Evolutionary conservation across 306 rosid genomes (phyloP).

Genomic region (Vigna angularis): DNA sequence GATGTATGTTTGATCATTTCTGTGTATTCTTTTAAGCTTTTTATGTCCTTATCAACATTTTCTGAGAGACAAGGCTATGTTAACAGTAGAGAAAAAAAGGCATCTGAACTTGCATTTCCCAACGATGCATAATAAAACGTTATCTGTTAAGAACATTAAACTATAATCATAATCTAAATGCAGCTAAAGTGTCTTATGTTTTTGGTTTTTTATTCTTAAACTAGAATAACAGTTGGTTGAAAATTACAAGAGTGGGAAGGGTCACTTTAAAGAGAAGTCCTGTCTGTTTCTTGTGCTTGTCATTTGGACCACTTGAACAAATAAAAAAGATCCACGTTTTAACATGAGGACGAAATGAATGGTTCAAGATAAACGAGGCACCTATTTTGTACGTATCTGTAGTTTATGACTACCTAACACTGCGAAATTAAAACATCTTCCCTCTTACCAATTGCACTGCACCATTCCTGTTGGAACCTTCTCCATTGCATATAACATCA

Average conservation of each 20-base stretch:
- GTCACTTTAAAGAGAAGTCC: neutral
- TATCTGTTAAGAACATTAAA: neutral
- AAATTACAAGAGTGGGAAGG: neutral
- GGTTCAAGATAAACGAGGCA: neutral
- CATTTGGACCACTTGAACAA: constrained; percentile 42
- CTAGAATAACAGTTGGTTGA: constrained; percentile 1
- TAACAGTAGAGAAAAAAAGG: constrained; percentile 34
- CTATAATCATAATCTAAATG: constrained; percentile 3
- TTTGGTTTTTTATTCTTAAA: neutral
- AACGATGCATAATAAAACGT: constrained; percentile 24
- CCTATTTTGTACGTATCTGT: constrained; percentile 15
- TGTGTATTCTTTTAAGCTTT: constrained; percentile 30
- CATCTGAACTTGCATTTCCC: constrained; percentile 32
- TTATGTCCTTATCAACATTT: constrained; percentile 39
- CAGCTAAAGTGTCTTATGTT: neutral
- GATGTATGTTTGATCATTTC: constrained; percentile 31
- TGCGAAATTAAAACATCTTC: neutral
- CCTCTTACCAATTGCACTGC: constrained; percentile 84
- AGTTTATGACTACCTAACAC: neutral
- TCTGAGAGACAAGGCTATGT: constrained; percentile 1
- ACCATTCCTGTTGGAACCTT: constrained; percentile 72
- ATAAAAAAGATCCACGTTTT: constrained; percentile 9
- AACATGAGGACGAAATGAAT: constrained; percentile 3
- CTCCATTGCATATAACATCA: constrained; percentile 81
- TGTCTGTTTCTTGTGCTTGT: constrained; percentile 20